Percentiles rank a stretch among this genome's conserved stretches.
phyloP scores from a whole-genome alignment of 129 eudicot genomes.

The Flaveria bidentis region DNA sequence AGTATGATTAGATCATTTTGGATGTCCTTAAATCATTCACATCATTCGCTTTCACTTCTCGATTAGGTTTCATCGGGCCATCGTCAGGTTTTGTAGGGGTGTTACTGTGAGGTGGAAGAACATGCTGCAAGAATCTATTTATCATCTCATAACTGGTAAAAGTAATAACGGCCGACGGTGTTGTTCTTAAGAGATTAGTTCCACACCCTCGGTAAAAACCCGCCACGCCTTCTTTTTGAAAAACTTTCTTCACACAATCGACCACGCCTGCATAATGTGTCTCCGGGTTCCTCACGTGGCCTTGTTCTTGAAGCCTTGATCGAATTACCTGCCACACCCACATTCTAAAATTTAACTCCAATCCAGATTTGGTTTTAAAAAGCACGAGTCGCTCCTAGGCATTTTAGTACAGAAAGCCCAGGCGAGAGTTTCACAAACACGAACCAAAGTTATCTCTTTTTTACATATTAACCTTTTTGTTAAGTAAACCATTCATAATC shows the following conservation, averaged over 20 bases:
- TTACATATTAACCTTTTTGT: neutral
- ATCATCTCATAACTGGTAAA: constrained; percentile 94
- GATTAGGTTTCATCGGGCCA: constrained; percentile 35
- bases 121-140: constrained; percentile 56
- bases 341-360: neutral
- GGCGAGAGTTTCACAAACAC: neutral
- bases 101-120: constrained; percentile 46
- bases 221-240: constrained; percentile 60
- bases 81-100: constrained; percentile 40
- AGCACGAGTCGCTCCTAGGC: neutral
- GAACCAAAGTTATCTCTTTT: neutral
- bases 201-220: constrained; percentile 97
- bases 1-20: constrained; percentile 43
- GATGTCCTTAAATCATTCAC: constrained; percentile 33
- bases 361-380: too few relatives aligned
- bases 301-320: constrained; percentile 95
- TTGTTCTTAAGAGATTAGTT: constrained; percentile 88
- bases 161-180: constrained; percentile 91
- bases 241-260: constrained; percentile 83
- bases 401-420: too few relatives aligned
- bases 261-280: constrained; percentile 69
- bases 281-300: constrained; percentile 55
- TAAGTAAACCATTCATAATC: neutral
- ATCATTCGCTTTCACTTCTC: constrained; percentile 28
- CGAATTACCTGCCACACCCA: constrained; percentile 66